Evolutionary conservation across 768 basidiomycete species (phyloP), one percentile per base, ranked within the genome.

Genomic region (Clavaria fumosa): DNA sequence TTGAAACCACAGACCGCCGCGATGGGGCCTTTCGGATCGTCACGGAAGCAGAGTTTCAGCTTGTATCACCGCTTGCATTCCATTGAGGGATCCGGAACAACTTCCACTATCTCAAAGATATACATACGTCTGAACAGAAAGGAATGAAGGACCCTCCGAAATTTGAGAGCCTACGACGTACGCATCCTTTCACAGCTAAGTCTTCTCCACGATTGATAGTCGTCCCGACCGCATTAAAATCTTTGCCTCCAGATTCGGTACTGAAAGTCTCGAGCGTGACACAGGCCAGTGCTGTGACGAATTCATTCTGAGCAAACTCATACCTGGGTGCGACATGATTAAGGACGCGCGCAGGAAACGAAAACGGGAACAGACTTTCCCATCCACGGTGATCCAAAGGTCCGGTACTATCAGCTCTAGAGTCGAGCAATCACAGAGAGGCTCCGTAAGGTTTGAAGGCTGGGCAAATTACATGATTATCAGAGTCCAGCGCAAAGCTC

Each of bases 161-260:
- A n/a, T n/a, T n/a, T n/a, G n/a, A n/a, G n/a, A n/a, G n/a, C n/a
- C n/a, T n/a, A n/a, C n/a, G n/a, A n/a, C n/a, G n/a, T n/a, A n/a
- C n/a, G n/a, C n/a, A n/a, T 27, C 95, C 95, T 49, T 86, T 83
- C 3, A 79, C 80, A 7, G 90, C 84, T 41, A 96, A 58, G 57
- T 99, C 95, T 56, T 99, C 95, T 5, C 89, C 95, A 26, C 91
- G 78, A 53, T 90, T 77, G 37, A 95, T 80, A 5, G 74, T 89
- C 1, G 95, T 99, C 5, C 90, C 95, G 4, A 96, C 88, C 1
- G 83, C 86, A 42, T 97, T 76, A 54, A 85, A 96, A 47, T 93
- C 82, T 50, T 85, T 85, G 45, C 60, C 73, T 10, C 91, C 90
- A 7, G 70, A 66, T 47, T 84, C 77, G 1, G 81, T 82, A 50